Percentiles rank a stretch among this genome's conserved stretches.
These are phyloP conservation scores for Penicillium oxalicum DNA, from an alignment of 2,329 filamentous ascomycete species.

Conservation along the genomic window DNA sequence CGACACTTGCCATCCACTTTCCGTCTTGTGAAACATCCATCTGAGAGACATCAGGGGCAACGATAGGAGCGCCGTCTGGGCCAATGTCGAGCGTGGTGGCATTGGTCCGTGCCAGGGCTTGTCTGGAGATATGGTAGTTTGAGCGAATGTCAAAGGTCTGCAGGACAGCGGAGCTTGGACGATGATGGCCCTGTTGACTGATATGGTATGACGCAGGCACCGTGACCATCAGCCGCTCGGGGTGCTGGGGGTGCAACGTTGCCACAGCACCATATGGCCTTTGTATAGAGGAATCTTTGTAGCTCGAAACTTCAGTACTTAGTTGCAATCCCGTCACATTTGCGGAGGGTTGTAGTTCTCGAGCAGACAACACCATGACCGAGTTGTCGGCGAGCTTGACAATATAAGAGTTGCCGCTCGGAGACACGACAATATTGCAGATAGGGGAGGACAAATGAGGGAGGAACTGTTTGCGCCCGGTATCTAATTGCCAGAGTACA, in stretches of 20 bases:
- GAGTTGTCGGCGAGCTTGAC: slow-evolving; percentile 89
- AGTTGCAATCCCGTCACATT: slow-evolving; percentile 78
- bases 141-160: slow-evolving; percentile 83
- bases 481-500: slow-evolving; percentile 90
- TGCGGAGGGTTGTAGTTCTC: slow-evolving; percentile 76
- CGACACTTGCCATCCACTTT: slow-evolving; percentile 82
- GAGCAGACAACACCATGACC: slow-evolving; percentile 80
- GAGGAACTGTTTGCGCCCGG: slow-evolving; percentile 71
- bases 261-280: slow-evolving; percentile 39
- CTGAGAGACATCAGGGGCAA: slow-evolving; percentile 70
- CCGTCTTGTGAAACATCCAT: slow-evolving; percentile 74
- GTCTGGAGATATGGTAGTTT: slow-evolving; percentile 71
- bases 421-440: slow-evolving; percentile 76
- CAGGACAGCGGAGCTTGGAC: slow-evolving; percentile 53
- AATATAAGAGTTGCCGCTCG: slow-evolving; percentile 71
- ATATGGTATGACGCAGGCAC: slow-evolving; percentile 52
- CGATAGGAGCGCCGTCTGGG: slow-evolving; percentile 63
- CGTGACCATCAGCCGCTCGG: slow-evolving; percentile 62
- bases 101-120: slow-evolving; percentile 83
- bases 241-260: slow-evolving; percentile 56
- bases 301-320: slow-evolving; percentile 43
- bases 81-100: slow-evolving; percentile 73
- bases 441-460: slow-evolving; percentile 87
- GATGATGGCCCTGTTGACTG: slow-evolving; percentile 31
- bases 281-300: slow-evolving; percentile 38